Evolutionary conservation across 305 asterid genomes (phyloP), one percentile per base, ranked within the genome.

Genomic region (Rubia occidens): DNA sequence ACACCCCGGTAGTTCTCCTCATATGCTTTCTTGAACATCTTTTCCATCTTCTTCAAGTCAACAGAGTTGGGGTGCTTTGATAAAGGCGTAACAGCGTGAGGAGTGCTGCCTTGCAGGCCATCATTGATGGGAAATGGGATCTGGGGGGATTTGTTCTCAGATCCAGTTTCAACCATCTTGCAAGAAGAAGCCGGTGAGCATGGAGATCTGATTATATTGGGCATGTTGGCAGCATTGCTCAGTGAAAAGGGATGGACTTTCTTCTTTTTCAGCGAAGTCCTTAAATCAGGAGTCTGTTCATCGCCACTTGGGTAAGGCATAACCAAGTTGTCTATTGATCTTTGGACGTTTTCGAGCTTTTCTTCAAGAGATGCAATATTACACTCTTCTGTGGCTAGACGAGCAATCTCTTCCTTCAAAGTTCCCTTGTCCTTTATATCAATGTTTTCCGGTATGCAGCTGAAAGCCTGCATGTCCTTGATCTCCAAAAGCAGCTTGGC

Each of bases 1-100:
- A 94, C 90, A 81, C 95, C 86, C 70, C 84, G 89, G 60, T 90
- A 87, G 77, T 94, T 82, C 62, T 94, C 98, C 78, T 90, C 97
- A 21, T 96, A 81, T 18, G 96, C 97, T 83, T 88, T 88, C 87
- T 87, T 84, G 56, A 90, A 94, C 95, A 94, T 88, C 74, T 74
- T 87, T 83, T 90, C 93, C 87, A 94, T 82, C 84, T 86, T 94
- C 85, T 84, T 90, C 72, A 87, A 88, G 73, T 79, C 85, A 67
- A 93, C 84, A 21, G 97, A 87, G 81, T 79, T 78, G 1, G 86
- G 72, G n/a, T 79, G 84, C 82, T 86, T 89, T 18, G 77, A 71
- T 21, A 73, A 68, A 71, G 92, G 84, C 59, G 72, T 72, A 26
- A 72, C 77, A 74, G 75, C 78, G 43, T 26, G 71, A 39, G 86